Evolutionary conservation across 495 filamentous ascomycete genomes (phyloP).

Genomic region (Aspergillus carlsbadensis): DNA sequence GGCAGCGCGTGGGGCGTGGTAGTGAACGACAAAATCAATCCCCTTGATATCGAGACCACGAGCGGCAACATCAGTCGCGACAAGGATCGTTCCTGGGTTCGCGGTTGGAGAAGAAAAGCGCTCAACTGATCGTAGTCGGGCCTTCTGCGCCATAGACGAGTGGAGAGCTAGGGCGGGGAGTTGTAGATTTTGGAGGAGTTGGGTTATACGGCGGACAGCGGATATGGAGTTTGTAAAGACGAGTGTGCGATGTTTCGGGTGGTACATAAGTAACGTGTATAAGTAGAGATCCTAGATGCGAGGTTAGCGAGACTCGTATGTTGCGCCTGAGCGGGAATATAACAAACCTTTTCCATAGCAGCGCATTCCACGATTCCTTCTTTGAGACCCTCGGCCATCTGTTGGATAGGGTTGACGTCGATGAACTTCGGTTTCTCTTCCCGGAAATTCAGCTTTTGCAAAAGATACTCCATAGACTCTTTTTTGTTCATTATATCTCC

Average conservation of each 20-base stretch:
- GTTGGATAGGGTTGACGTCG: conserved; percentile 81
- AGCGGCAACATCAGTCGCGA: conserved; percentile 96
- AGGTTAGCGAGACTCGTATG: neutral
- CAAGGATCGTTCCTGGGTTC: conserved; percentile 65
- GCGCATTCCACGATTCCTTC: conserved; percentile 91
- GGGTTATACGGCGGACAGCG: conserved; percentile 81
- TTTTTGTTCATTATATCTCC: conserved; percentile 64
- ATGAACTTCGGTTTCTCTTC: conserved; percentile 83
- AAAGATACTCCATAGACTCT: conserved; percentile 88
- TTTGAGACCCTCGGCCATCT: conserved; percentile 82
- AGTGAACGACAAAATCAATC: conserved; percentile 86
- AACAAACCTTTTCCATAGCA: conserved; percentile 79
- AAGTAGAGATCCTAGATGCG: conserved; percentile 76
- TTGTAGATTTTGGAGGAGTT: conserved; percentile 79
- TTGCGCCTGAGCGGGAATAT: no score
- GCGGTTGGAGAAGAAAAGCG: conserved; percentile 70
- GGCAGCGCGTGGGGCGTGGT: conserved; percentile 88
- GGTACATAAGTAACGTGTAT: conserved; percentile 81
- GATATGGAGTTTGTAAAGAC: conserved; percentile 96
- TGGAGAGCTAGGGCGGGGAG: conserved; percentile 79
- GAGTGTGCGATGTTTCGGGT: conserved; percentile 74
- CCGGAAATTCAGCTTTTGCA: conserved; percentile 85
- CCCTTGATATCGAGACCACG: conserved; percentile 90
- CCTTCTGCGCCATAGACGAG: conserved; percentile 94
- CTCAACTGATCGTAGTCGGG: conserved; percentile 89